Evolutionary conservation across 2,329 filamentous ascomycete genomes (phyloP).

Genomic region (Metarhizium brunneum): DNA sequence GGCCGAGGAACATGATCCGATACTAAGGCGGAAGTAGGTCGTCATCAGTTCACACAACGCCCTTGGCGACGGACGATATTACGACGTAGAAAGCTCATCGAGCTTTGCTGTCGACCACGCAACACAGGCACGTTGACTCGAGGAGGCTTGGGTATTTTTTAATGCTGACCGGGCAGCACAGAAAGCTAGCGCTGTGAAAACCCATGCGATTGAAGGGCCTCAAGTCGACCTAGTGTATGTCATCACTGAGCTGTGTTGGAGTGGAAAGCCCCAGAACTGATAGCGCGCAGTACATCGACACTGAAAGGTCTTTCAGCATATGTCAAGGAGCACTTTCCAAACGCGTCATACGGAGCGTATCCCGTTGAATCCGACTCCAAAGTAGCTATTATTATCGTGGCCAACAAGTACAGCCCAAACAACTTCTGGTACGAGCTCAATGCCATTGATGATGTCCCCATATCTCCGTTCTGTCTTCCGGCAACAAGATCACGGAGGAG

Average conservation of each 20-base stretch:
- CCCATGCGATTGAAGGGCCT: constrained; percentile 65
- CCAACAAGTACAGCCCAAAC: constrained; percentile 94
- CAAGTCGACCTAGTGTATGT: constrained; percentile 73
- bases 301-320: constrained; percentile 69
- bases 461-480: neutral
- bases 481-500: neutral
- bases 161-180: constrained; percentile 23
- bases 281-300: constrained; percentile 60
- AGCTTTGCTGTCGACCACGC: constrained; percentile 84
- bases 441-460: neutral
- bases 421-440: constrained; percentile 72
- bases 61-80: constrained; percentile 75
- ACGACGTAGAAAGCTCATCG: constrained; percentile 77
- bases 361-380: constrained; percentile 67
- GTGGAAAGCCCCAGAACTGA: neutral
- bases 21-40: constrained; percentile 39
- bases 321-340: constrained; percentile 80
- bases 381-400: constrained; percentile 75
- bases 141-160: neutral
- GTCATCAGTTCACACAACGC: constrained; percentile 82
- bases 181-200: constrained; percentile 77
- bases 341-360: constrained; percentile 72
- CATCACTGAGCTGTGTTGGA: neutral
- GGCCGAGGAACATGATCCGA: constrained; percentile 7
- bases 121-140: constrained; percentile 49